Evolutionary conservation across 2,329 filamentous ascomycete genomes (phyloP).

Genomic region (Diaporthe sp.): DNA sequence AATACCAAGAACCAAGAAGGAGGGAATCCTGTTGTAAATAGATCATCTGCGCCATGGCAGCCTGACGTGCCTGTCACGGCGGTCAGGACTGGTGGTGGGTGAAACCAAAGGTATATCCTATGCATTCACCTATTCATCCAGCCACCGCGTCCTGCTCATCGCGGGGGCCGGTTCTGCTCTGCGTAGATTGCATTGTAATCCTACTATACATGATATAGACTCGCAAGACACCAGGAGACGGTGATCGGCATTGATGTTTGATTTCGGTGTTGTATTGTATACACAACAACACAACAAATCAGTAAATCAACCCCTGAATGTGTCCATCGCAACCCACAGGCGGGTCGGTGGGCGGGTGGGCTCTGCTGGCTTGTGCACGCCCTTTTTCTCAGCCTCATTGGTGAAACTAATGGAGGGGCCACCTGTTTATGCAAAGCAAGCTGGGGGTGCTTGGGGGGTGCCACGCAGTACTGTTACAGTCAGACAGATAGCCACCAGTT

Average conservation of each 20-base stretch:
- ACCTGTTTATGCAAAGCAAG: conserved; percentile 29
- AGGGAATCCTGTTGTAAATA: conserved; percentile 32
- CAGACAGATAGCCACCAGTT: not conserved
- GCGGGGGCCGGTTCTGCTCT: not conserved
- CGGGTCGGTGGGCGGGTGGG: conserved; percentile 29
- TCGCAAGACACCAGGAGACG: not conserved
- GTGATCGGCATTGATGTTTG: conserved; percentile 22
- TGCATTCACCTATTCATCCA: not conserved
- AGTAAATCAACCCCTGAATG: conserved; percentile 23
- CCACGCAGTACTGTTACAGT: conserved; percentile 8
- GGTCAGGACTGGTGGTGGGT: conserved; percentile 12
- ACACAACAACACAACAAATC: not conserved
- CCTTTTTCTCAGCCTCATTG: conserved; percentile 30
- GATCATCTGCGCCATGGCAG: conserved; percentile 26
- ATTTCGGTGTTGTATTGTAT: not conserved
- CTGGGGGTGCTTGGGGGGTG: not conserved
- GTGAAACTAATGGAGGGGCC: conserved; percentile 34
- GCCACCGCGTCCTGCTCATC: not conserved
- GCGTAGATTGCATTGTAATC: conserved; percentile 24
- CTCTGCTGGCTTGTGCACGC: conserved; percentile 24
- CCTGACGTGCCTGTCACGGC: conserved; percentile 1
- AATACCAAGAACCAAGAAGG: conserved; percentile 42
- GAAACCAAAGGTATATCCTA: conserved; percentile 22
- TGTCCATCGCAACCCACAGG: conserved; percentile 18
- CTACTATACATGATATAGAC: conserved; percentile 9